phyloP scores from a whole-genome alignment of 2,329 filamentous ascomycete species.

The Aspergillus sp. region DNA sequence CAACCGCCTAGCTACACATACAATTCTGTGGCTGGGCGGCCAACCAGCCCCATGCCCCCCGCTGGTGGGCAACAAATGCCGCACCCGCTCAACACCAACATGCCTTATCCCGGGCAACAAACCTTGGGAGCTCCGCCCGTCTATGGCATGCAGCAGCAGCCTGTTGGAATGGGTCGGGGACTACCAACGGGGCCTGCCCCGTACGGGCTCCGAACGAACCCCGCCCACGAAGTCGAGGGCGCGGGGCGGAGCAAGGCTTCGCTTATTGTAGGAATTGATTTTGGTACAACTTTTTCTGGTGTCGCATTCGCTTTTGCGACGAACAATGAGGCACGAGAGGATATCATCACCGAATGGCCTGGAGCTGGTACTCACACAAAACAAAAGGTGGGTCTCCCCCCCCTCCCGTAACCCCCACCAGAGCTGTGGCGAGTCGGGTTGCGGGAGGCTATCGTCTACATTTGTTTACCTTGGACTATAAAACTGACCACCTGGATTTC shows the following conservation, averaged over 20 bases:
- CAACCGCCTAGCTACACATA: slow-evolving; percentile 66
- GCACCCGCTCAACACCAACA: slow-evolving; percentile 55
- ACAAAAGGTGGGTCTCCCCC: slow-evolving; percentile 71
- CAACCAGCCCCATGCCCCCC: slow-evolving; percentile 54
- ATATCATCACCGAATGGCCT: slow-evolving; percentile 99
- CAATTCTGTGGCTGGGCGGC: slow-evolving; percentile 48
- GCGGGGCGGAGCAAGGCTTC: slow-evolving; percentile 90
- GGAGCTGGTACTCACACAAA: slow-evolving; percentile 97
- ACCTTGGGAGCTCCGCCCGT: slow-evolving; percentile 44
- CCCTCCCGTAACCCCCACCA: neutral
- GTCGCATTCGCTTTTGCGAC: slow-evolving; percentile 92
- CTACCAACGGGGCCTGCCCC: slow-evolving; percentile 24
- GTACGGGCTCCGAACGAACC: slow-evolving; percentile 30
- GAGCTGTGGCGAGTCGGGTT: neutral
- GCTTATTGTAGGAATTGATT: slow-evolving; percentile 97
- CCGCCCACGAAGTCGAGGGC: slow-evolving; percentile 72
- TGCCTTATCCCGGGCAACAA: slow-evolving; percentile 48
- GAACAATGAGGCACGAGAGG: slow-evolving; percentile 95
- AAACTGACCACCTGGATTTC: slow-evolving; percentile 10
- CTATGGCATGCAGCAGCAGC: slow-evolving; percentile 45
- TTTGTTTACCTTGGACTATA: neutral
- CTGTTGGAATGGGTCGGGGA: slow-evolving; percentile 26
- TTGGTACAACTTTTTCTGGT: slow-evolving; percentile 97
- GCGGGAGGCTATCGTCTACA: slow-evolving; percentile 1
- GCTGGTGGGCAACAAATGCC: slow-evolving; percentile 35